These are phyloP conservation scores for Pichia cabralensis DNA, from an alignment of 805 yeast genomes.

Conservation along the genomic window DNA sequence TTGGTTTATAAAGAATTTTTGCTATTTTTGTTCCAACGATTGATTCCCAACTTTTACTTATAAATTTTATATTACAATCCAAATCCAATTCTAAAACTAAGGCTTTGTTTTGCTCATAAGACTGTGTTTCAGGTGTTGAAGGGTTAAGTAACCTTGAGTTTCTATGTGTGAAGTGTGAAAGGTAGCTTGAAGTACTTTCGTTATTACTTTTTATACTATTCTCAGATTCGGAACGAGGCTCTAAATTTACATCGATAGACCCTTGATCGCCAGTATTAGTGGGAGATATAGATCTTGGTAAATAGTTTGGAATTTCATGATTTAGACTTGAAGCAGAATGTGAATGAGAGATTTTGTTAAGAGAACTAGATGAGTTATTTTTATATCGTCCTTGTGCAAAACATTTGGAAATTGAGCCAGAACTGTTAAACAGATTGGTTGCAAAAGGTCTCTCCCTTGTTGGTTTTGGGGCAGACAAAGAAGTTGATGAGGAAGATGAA, in stretches of 20 bases:
- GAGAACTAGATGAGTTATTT: background rate
- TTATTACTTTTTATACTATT: background rate
- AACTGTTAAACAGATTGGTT: slow-evolving; percentile 1
- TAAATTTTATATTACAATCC: slow-evolving; percentile 65
- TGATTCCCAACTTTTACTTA: slow-evolving; percentile 69
- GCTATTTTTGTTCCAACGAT: slow-evolving; percentile 58
- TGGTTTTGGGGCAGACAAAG: slow-evolving; percentile 5
- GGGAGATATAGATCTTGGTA: slow-evolving; percentile 5
- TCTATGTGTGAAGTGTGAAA: too few relatives aligned
- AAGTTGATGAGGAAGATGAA: too few relatives aligned
- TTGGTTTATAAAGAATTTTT: slow-evolving; percentile 46
- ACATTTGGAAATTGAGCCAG: background rate
- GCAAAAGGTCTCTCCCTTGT: background rate
- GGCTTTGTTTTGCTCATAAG: slow-evolving; percentile 23
- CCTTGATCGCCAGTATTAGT: slow-evolving; percentile 1
- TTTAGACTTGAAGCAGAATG: background rate
- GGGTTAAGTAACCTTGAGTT: too few relatives aligned
- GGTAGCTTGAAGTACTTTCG: too few relatives aligned
- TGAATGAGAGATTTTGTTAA: background rate
- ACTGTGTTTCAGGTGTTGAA: too few relatives aligned
- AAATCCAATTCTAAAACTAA: slow-evolving; percentile 78
- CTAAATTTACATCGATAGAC: too few relatives aligned
- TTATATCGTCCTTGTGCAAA: background rate
- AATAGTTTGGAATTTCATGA: background rate
- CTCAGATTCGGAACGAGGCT: too few relatives aligned